Conservation (phyloP, 139 green algal genomes). For the Yamagishiella unicocca region DNA sequence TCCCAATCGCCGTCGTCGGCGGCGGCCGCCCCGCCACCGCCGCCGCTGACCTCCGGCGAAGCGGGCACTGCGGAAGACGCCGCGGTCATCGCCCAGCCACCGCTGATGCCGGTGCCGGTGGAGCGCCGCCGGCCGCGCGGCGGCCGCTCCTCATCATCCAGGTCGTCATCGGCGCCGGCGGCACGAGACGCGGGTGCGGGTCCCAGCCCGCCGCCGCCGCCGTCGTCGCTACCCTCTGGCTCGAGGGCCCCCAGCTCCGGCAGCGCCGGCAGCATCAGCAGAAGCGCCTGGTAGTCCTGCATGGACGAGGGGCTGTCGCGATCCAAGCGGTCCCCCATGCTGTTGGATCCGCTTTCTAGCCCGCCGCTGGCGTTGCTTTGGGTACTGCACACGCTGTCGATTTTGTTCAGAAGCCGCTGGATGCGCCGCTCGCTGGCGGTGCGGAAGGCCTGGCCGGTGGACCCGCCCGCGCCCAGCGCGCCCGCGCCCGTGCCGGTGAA, state of each 20-base stretch:
- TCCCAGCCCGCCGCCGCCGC: neutral
- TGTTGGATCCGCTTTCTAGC: neutral
- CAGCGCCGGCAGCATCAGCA: neutral
- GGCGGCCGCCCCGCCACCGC: too few relatives aligned
- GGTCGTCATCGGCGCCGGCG: neutral
- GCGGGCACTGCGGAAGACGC: too few relatives aligned
- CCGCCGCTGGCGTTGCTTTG: neutral
- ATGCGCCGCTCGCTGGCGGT: constrained; percentile 17
- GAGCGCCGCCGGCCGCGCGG: too few relatives aligned
- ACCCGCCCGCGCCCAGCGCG: too few relatives aligned
- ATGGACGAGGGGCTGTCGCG: too few relatives aligned
- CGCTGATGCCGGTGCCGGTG: too few relatives aligned
- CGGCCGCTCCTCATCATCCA: neutral
- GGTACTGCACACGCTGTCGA: constrained; percentile 40
- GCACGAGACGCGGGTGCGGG: neutral
- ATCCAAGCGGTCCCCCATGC: neutral
- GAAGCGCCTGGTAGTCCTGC: neutral
- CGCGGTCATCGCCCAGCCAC: too few relatives aligned
- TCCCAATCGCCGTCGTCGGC: too few relatives aligned
- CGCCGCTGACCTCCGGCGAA: too few relatives aligned
- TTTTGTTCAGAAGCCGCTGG: constrained; percentile 32
- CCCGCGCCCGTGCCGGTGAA: neutral
- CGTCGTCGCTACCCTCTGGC: neutral
- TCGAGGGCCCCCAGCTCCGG: neutral
- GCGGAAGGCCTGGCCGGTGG: too few relatives aligned